phyloP scores from a whole-genome alignment of 1,139 yeast species.

The Waltiozyma sp. region DNA sequence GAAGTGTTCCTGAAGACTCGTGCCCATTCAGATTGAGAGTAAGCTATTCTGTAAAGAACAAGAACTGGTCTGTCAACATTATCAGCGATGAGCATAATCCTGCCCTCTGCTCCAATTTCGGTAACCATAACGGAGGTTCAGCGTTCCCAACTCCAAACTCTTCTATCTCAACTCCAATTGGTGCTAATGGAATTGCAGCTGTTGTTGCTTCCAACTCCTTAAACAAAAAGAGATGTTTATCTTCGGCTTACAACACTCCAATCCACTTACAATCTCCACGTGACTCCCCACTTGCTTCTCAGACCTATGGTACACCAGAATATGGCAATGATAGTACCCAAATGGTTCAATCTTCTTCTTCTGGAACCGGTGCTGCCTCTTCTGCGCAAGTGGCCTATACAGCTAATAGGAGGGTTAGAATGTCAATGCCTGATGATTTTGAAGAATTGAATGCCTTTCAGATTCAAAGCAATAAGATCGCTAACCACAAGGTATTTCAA shows the following conservation, averaged over 20 bases:
- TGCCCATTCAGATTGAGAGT: slow-evolving; percentile 69
- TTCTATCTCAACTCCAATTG: slow-evolving; percentile 3
- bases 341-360: background rate
- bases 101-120: slow-evolving; percentile 16
- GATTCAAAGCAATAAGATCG: background rate
- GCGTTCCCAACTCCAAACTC: slow-evolving; percentile 6
- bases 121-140: slow-evolving; percentile 5
- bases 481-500: background rate
- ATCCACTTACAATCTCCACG: background rate
- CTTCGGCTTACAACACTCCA: slow-evolving; percentile 12
- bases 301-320: background rate
- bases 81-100: slow-evolving; percentile 24
- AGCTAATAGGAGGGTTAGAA: background rate
- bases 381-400: too few relatives aligned
- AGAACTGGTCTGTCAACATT: slow-evolving; percentile 40
- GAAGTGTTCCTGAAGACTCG: slow-evolving; percentile 20
- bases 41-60: slow-evolving; percentile 44
- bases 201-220: slow-evolving; percentile 2
- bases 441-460: background rate
- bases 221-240: slow-evolving; percentile 9
- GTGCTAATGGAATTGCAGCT: too few relatives aligned
- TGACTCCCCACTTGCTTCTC: background rate
- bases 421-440: background rate
- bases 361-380: background rate
- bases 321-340: background rate